Base-by-base conservation (phyloP, 805 yeast genomes). In the Metschnikowia lachancei region DNA sequence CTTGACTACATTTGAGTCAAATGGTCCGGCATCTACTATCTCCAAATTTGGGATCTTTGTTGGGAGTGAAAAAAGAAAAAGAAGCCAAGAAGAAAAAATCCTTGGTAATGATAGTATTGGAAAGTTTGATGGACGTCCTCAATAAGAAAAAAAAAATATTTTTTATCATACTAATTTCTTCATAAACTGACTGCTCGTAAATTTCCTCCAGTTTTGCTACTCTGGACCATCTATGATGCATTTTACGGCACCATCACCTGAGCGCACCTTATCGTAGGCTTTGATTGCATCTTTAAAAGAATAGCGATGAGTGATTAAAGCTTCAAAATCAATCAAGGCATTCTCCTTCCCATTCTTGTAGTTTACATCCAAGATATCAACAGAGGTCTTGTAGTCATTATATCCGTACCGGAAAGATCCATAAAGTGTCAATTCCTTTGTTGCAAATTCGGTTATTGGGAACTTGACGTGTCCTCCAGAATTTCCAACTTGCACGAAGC, bases 401-500 rank as follows among this genome's bases (percentile, higher is more conserved):
- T 77, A 82, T 40, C 80, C 80, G 68, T 89, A 89, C 64, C 97
- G 78, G 77, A 88, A 87, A 35, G 83, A 79, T 18, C 96, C 96
- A 57, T 76, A 80, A 55, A 85, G 72, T 1, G 77, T 72, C 50
- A 86, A 64, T 63, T 89, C 96, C 58, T 81, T 84, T 52, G 78
- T 78, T 36, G 83, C 79, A 45, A 88, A 69, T 49, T 75, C 80
- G 7, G 86, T 79, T 57, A 89, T 78, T 46, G 96, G 96, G 76
- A 89, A 83, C 47, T 75, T 74, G 50, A 87, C 75, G 38, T 77
- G 73, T 35, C 80, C 83, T 36, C 76, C 78, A 20, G 95, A 92
- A 81, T 86, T 86, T 36, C 96, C 97, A 29, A 87, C 92, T 66
- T 87, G 96, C 29, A 87, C 89, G 57, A 75, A 82, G 41, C 82